Evolutionary conservation across 2,329 filamentous ascomycete species (phyloP).

Genomic region (Chaetoscypha palmicola): DNA sequence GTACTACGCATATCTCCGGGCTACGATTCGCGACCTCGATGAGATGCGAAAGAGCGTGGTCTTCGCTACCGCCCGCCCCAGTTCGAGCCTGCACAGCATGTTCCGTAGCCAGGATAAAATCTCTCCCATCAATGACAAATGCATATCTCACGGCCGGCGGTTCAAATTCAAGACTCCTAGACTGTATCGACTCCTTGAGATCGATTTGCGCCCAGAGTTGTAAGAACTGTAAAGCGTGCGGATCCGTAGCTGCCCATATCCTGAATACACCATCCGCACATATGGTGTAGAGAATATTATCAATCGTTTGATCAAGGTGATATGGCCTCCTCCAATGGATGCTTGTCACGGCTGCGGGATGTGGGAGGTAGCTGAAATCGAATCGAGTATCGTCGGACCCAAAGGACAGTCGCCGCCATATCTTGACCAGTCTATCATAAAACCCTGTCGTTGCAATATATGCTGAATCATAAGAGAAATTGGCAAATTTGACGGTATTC

Average conservation of each 20-base stretch:
- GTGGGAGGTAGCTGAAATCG: conserved; percentile 84
- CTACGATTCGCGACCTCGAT: conserved; percentile 78
- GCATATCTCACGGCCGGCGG: conserved; percentile 49
- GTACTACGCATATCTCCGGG: conserved; percentile 79
- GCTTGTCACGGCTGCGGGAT: conserved; percentile 72
- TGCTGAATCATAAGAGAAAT: conserved; percentile 78
- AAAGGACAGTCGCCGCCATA: conserved; percentile 85
- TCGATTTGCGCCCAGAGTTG: conserved; percentile 78
- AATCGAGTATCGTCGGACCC: conserved; percentile 78
- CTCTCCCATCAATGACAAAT: conserved; percentile 75
- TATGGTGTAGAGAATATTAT: conserved; percentile 86
- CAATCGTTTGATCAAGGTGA: conserved; percentile 68
- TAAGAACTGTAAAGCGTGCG: conserved; percentile 62
- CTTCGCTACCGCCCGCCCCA: conserved; percentile 46
- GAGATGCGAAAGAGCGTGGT: conserved; percentile 73
- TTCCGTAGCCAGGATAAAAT: conserved; percentile 73
- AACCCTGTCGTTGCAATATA: conserved; percentile 76
- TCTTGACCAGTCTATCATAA: conserved; percentile 78
- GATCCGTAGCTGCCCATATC: conserved; percentile 75
- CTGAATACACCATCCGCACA: conserved; percentile 74
- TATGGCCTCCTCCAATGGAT: conserved; percentile 79
- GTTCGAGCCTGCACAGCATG: conserved; percentile 56
- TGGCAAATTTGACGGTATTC: conserved; percentile 64
- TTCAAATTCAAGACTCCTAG: conserved; percentile 14
- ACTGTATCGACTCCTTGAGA: conserved; percentile 61